A percentile compares a stretch with the other conserved stretches of the same genome.
Conservation (phyloP, 768 basidiomycete genomes). For the Polyporus arcularius region DNA sequence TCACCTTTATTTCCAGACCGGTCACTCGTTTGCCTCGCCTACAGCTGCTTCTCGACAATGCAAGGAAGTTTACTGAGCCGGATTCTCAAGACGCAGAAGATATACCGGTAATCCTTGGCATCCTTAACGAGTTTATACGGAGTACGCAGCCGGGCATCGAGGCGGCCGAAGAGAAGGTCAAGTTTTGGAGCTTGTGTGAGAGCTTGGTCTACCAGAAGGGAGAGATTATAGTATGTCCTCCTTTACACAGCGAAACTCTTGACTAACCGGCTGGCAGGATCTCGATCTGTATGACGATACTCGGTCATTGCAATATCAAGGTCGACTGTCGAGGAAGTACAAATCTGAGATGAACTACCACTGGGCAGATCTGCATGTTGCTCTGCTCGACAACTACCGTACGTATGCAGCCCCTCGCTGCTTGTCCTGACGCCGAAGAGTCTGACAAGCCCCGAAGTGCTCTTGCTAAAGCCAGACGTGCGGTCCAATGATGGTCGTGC, state of each 20-base stretch:
- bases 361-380: conserved; percentile 70
- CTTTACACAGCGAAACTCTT: neutral
- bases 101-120: conserved; percentile 68
- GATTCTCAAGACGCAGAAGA: conserved; percentile 81
- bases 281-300: conserved; percentile 80
- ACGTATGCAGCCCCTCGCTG: conserved; percentile 24
- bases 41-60: conserved; percentile 69
- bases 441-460: conserved; percentile 41
- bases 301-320: conserved; percentile 69
- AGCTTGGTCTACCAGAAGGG: conserved; percentile 72
- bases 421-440: neutral
- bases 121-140: conserved; percentile 74
- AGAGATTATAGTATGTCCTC: conserved; percentile 72
- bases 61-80: conserved; percentile 62
- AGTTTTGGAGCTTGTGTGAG: conserved; percentile 81
- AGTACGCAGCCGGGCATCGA: conserved; percentile 89
- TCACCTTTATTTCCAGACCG: conserved; percentile 82
- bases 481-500: conserved; percentile 29
- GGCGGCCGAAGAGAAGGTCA: conserved; percentile 88
- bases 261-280: conserved; percentile 50
- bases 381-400: conserved; percentile 80
- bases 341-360: conserved; percentile 56
- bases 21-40: conserved; percentile 87
- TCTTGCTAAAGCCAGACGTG: conserved; percentile 63
- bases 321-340: conserved; percentile 59